Base-by-base conservation (phyloP, 768 basidiomycete species). In the Naganishia vaughanmartiniae region DNA sequence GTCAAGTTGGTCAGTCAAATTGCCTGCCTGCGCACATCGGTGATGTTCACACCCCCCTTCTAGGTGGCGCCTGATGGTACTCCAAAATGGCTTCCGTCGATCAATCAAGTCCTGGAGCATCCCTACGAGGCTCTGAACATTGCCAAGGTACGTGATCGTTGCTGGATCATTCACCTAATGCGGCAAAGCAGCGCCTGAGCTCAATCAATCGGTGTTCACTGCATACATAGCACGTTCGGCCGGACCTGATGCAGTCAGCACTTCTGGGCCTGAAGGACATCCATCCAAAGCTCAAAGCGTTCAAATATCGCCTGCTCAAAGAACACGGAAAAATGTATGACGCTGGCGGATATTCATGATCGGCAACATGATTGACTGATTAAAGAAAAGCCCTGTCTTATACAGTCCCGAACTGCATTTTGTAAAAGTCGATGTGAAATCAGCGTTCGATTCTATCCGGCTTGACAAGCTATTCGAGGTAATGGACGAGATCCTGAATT, bases 371-470 rank as follows among this genome's bases (percentile, higher is more conserved):
- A 51, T 65, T 54, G 28, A 65, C 57, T 21, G 17, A 39, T 9
- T 2, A 63, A n/a, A 9, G 1, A 26, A 26, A 51, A 6, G 14
- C 12, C 48, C 48, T 51, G 36, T 30, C 26, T 26, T 46, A 4
- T 12, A 9, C 65, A 95, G 94, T 45, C 92, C 94, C 0, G 88
- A 88, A 73, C 81, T 98, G 7, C 98, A 93, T 81, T 95, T 99
- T 75, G 94, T 93, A 63, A 99, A 99, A 80, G 87, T 96, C 30
- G 96, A 99, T 77, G 93, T 98, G 21, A 90, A 90, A 72, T 89
- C 95, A 9, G 96, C 93, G 75, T 99, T 97, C 83, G 96, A 99
- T 81, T 92, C 90, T 0, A 98, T 98, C 70, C 88, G 92, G 39
- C 96, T 98, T 80, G 84, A 86, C 10, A 93, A 89, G 75, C 82